Base-by-base conservation (phyloP, 2,329 filamentous ascomycete genomes). In the Fusarium sp. region DNA sequence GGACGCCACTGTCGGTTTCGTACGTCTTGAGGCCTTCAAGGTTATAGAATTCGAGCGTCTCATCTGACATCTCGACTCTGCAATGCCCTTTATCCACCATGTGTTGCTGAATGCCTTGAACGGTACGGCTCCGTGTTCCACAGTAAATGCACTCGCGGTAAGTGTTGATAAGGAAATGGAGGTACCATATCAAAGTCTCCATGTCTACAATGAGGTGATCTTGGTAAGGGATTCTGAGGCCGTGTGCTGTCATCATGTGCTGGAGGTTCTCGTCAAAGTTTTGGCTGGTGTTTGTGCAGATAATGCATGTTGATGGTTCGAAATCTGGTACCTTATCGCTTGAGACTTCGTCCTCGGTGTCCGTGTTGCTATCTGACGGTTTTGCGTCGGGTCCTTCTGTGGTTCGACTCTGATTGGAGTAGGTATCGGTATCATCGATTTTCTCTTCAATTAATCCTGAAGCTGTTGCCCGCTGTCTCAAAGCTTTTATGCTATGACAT, bases 121-220 rank as follows among this genome's bases (percentile, higher is more conserved):
- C 75, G 0, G 81, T 83, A 0, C 73, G 72, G 33, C 82, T 78
- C 37, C 80, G 74, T 15, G 78, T 83, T 1, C 83, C 82, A 65
- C 85, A 88, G 20, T 78, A 80, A 37, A 88, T 77, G 60, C 86
- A 88, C 72, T 86, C 83, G 18, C 77, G 76, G 55, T 84, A 86
- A 1, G 73, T 79, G 20, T 77, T 81, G 15, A 87, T 82, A 20
- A 87, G 74, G 10, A 85, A 77, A 53, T 83, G 79, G 0, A 87
- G 74, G 55, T 86, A 86, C 40, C 76, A 68, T 36, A 87, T 75
- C 3, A 88, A 73, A 0, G 82, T 81, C 36, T 83, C 81, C 4
- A 82, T 62, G 55, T 87, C 84, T 11, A 85, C 81, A 2, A 77
- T 62, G 0, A 88, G 75, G 11, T 77, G 72, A 2, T 79, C 62